Evolutionary conservation across 352 stramenopile genomes (phyloP), one percentile per base, ranked within the genome.

Genomic region (Globisporangium orthogonon): DNA sequence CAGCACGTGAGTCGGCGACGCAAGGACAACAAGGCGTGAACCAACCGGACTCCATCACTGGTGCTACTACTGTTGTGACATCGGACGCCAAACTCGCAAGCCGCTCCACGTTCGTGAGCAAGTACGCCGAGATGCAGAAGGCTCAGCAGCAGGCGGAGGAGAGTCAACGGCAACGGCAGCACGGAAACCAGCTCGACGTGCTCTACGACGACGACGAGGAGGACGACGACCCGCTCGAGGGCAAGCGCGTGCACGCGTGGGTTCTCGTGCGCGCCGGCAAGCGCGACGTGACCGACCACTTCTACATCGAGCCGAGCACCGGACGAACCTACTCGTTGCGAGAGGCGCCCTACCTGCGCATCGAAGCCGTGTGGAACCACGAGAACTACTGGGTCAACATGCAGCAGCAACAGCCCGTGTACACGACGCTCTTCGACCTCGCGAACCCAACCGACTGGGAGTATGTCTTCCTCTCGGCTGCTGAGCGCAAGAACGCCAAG

Each of bases 311-410:
- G 58, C 76, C 94, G 23, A 95, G 94, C 2, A 98, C 95, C 1
- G 94, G 94, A 0, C 70, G 78, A 1, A 65, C 76, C 11, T 98
- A 98, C 65, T 67, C 79, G 9, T 43, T 96, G 2, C 54, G 69
- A 18, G 75, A 90, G 17, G 71, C 67, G 3, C 95, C 96, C 6
- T 98, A 98, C 71, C 57, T 73, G 4, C 61, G 57, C 37, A 81
- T 98, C 7, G 91, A 97, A 63, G 83, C 66, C 18, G 75, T 98
- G 2, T 98, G 92, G 76, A 98, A 97, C 63, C 70, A 97, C 58
- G 84, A 95, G 55, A 98, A 98, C 67, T 98, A 94, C 61, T 98
- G 91, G 89, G 85, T 98, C 18, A 98, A 98, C 71, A 97, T 97
- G 84, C 89, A 96, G 59, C 68, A 73, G 37, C 70, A 78, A 14